Evolutionary conservation across 1,284 basidiomycete genomes (phyloP).

Genomic region (Heterobasidion annosum): DNA sequence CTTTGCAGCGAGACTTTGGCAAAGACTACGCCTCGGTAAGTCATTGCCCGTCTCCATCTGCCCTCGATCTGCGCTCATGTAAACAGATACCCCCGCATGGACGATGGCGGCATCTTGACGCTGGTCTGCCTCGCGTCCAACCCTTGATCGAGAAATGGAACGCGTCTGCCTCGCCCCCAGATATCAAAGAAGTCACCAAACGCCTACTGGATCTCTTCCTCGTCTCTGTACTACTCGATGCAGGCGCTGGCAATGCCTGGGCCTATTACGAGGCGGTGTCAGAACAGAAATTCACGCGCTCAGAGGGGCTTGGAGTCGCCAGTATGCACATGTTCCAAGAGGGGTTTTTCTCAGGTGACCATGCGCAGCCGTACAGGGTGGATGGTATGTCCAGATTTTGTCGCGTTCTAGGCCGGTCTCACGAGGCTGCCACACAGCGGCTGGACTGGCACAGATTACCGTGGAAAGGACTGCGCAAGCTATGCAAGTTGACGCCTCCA

Average conservation of each 20-base stretch:
- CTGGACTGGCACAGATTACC: slow-evolving; percentile 62
- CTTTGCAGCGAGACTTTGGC: slow-evolving; percentile 74
- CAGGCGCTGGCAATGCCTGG: slow-evolving; percentile 87
- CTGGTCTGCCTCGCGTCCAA: slow-evolving; percentile 51
- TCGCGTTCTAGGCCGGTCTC: neutral
- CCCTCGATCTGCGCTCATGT: neutral
- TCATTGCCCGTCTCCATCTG: slow-evolving; percentile 1
- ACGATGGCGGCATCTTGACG: slow-evolving; percentile 84
- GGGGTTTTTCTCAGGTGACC: slow-evolving; percentile 75
- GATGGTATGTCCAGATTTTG: slow-evolving; percentile 49
- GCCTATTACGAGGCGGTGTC: slow-evolving; percentile 58
- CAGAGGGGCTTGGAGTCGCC: slow-evolving; percentile 90
- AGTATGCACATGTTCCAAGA: slow-evolving; percentile 83
- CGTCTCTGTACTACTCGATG: slow-evolving; percentile 89
- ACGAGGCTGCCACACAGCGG: slow-evolving; percentile 35
- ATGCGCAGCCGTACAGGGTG: slow-evolving; percentile 57
- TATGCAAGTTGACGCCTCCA: slow-evolving; percentile 74
- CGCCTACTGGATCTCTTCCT: slow-evolving; percentile 87
- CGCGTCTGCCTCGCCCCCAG: slow-evolving; percentile 32
- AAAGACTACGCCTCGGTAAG: slow-evolving; percentile 55
- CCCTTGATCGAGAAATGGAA: slow-evolving; percentile 54
- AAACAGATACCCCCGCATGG: slow-evolving; percentile 82
- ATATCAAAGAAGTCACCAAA: slow-evolving; percentile 55
- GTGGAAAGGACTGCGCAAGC: slow-evolving; percentile 52
- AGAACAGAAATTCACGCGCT: slow-evolving; percentile 58